Base-by-base conservation (phyloP, 345 rosid genomes). In the Eucalyptus camaldulensis region DNA sequence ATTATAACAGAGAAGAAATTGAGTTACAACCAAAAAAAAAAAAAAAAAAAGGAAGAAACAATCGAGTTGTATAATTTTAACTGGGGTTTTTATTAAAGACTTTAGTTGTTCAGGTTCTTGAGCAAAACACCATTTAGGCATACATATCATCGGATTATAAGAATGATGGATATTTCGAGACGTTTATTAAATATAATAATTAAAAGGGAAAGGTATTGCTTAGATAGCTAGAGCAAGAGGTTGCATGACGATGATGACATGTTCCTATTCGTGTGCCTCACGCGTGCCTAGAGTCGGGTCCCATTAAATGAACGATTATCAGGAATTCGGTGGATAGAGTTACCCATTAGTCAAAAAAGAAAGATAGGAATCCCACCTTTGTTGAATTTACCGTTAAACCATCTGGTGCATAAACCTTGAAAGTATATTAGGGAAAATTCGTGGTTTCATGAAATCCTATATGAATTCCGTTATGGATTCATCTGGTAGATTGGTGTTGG, bases 1-100 rank as follows among this genome's bases (percentile, higher is more conserved):
- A 3, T 14, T 65, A 65, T 19, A n/a, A n/a, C 2, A 7, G 1
- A 29, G 0, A n/a, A n/a, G 31, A 37, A 65, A 14, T n/a, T 29
- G 17, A 31, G 37, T 65, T 14, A 8, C 4, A 1, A 19, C 58
- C 1, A 3, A 8, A 53, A 53, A 53, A 3, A 51, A 16, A 17
- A 53, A 13, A 1, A 47, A 10, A n/a, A 7, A 40, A 6, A 3
- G 3, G 5, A 1, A 29, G 10, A n/a, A n/a, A 65, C 37, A 7
- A n/a, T 14, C 0, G 3, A 31, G 37, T 65, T n/a, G n/a, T 29
- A 2, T 13, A n/a, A 65, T 29, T 29, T 65, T 1, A 1, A 65
- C 4, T 8, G 37, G 72, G 19, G 5, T 65, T 65, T 62, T 65
- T 7, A 56, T 29, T 14, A 60, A 60, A 29, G 72, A 29, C 72